Base-by-base conservation (phyloP, 2,329 filamentous ascomycete genomes). In the Phyllosticta citribraziliensis region DNA sequence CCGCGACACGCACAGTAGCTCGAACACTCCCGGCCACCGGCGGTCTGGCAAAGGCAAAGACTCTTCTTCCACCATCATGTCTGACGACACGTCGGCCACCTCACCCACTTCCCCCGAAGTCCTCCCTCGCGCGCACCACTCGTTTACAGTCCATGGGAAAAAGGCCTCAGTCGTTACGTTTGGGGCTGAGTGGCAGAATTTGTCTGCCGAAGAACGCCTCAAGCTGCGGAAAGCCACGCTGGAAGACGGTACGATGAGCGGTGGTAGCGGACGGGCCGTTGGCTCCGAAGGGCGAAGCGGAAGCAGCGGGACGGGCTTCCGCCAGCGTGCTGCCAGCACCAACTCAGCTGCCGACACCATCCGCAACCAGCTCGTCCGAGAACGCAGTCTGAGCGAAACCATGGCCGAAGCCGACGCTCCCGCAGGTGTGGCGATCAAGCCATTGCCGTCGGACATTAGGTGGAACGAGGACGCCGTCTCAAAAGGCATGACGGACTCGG, bases 91-190 rank as follows among this genome's bases (percentile, higher is more conserved):
- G 14, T 50, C n/a, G 56, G 70, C 69, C 70, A 80, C 68, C 62
- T 70, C 64, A 65, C 73, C 64, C 68, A 82, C 75, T 78, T 88
- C 70, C 47, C 60, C 60, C 1, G 88, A 90, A 66, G 85, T 88
- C 11, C 80, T 99, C 12, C 80, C 88, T 6, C 85, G 94, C 55
- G 88, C 88, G 12, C 85, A 89, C 12, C 91, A 91, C 5, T 96
- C 90, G 68, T 99, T 99, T 73, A 96, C 94, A 3, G 87, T 99
- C 3, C 94, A 99, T 70, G 93, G 94, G 63, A 99, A 97, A 78
- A 97, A 99, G 74, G 94, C 94, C 2, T 96, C 91, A 0, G 89
- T 99, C 61, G 90, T 99, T 66, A 95, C 90, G n/a, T 95, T 99
- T 71, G 91, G 92, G 9, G 86, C 87, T n/a, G 93, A 96, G 67